Evolutionary conservation across 768 basidiomycete genomes (phyloP).

Genomic region (Polyporus arcularius): DNA sequence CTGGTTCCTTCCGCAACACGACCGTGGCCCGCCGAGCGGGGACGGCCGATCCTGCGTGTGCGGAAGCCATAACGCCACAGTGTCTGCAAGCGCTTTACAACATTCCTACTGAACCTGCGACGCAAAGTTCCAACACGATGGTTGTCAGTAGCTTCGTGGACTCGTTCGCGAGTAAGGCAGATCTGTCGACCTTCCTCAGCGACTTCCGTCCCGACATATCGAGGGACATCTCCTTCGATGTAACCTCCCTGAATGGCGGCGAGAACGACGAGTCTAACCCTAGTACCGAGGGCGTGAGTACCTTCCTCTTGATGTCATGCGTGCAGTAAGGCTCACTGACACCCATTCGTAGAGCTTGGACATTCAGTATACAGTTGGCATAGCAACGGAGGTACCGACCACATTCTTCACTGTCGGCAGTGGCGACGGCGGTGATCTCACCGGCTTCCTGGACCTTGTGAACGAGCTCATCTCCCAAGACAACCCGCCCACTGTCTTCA

Average conservation of each 20-base stretch:
- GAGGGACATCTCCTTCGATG: conserved; percentile 6
- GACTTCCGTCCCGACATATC: conserved; percentile 18
- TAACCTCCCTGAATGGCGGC: conserved; percentile 11
- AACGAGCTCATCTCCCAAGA: conserved; percentile 48
- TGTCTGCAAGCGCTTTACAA: conserved; percentile 36
- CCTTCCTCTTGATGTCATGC: neutral
- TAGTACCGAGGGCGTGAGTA: conserved; percentile 12
- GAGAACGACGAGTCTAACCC: conserved; percentile 10
- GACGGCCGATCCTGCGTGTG: conserved; percentile 23
- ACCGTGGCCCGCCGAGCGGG: conserved; percentile 3
- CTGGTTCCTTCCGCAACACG: neutral
- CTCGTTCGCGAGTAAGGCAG: conserved; percentile 8
- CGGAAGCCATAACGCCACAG: conserved; percentile 25
- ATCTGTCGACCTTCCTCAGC: conserved; percentile 16
- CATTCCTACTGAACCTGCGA: conserved; percentile 23
- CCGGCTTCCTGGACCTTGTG: conserved; percentile 39
- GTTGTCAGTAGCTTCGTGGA: conserved; percentile 14
- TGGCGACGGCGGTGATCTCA: conserved; percentile 26
- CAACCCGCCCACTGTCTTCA: conserved; percentile 55
- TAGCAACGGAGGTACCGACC: conserved; percentile 19
- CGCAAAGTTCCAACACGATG: conserved; percentile 4
- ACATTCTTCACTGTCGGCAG: conserved; percentile 15
- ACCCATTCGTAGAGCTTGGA: conserved; percentile 12
- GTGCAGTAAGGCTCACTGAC: neutral
- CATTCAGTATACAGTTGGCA: conserved; percentile 21